phyloP scores from a whole-genome alignment of 352 stramenopile species.

The Phytophthora ohioensis region DNA sequence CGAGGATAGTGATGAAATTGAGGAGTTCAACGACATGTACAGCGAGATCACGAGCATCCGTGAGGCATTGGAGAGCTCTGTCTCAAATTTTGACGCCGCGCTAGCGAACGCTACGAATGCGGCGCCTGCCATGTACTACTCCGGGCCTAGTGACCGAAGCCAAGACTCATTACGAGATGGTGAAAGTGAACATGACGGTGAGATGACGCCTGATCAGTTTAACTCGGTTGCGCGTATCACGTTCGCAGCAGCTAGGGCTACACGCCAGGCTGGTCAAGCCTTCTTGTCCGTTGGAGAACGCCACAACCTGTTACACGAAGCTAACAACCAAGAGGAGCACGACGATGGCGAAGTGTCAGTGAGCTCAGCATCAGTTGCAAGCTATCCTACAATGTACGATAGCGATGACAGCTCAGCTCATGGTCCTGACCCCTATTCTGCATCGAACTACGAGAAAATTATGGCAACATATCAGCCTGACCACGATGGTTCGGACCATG shows the following conservation, averaged over 20 bases:
- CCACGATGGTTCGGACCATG: constrained; percentile 38
- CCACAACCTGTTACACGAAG: constrained; percentile 9
- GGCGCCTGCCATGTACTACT: constrained; percentile 47
- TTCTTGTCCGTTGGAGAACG: constrained; percentile 60
- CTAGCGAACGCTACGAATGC: constrained; percentile 52
- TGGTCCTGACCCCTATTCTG: constrained; percentile 61
- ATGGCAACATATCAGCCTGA: constrained; percentile 57
- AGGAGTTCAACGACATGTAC: constrained; percentile 64
- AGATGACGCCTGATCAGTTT: constrained; percentile 62
- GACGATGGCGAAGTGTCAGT: constrained; percentile 26
- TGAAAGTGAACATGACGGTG: constrained; percentile 27
- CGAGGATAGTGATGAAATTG: constrained; percentile 37
- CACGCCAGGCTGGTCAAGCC: constrained; percentile 60
- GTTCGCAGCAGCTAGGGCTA: constrained; percentile 67
- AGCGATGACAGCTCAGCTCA: constrained; percentile 36
- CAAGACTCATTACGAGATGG: constrained; percentile 26
- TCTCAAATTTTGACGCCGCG: constrained; percentile 59
- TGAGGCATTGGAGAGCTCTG: constrained; percentile 59
- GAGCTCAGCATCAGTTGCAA: constrained; percentile 47
- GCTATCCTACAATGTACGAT: constrained; percentile 44
- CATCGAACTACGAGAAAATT: constrained; percentile 68
- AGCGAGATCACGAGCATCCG: constrained; percentile 64
- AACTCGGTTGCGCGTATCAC: constrained; percentile 69
- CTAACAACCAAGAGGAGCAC: constrained; percentile 28
- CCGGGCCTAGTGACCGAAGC: constrained; percentile 35